Percentiles rank a stretch among this genome's conserved stretches.
phyloP scores from a whole-genome alignment of 2,329 filamentous ascomycete genomes.

The Sporothrix variecibatus region DNA sequence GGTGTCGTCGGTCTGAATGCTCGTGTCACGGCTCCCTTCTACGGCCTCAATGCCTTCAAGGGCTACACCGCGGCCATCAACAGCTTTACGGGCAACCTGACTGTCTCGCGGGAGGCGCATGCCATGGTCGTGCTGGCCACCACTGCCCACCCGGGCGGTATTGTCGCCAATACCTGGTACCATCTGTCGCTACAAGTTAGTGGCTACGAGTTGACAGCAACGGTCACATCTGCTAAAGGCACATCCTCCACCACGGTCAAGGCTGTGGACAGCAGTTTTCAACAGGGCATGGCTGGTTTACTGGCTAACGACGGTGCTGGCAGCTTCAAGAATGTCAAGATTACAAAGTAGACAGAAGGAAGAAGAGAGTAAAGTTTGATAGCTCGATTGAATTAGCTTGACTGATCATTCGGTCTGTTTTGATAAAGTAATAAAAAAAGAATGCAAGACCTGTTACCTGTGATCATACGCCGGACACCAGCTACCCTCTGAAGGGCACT shows the following conservation, averaged over 20 bases:
- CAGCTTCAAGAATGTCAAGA: neutral
- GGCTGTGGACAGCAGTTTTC: neutral
- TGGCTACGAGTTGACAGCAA: neutral
- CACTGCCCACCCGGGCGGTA: neutral
- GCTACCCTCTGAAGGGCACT: neutral
- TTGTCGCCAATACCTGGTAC: constrained; percentile 8
- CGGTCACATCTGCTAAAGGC: neutral
- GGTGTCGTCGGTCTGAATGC: constrained; percentile 6
- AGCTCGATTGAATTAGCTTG: neutral
- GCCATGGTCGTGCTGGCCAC: constrained; percentile 9
- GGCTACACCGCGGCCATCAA: constrained; percentile 15
- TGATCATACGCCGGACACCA: neutral
- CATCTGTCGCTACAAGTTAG: neutral
- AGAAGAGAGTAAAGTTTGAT: neutral
- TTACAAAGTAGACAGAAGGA: neutral
- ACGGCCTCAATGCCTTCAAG: constrained; percentile 17
- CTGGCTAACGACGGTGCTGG: constrained; percentile 1
- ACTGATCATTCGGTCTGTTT: neutral
- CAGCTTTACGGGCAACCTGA: constrained; percentile 11
- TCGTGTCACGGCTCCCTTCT: neutral
- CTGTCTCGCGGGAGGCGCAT: constrained; percentile 15
- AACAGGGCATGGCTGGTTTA: neutral
- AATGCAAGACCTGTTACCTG: neutral
- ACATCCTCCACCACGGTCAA: neutral
- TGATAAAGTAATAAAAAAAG: no score